Conservation (phyloP, 192 early-diverging fungal genomes). For the Mortierella antarctica region DNA sequence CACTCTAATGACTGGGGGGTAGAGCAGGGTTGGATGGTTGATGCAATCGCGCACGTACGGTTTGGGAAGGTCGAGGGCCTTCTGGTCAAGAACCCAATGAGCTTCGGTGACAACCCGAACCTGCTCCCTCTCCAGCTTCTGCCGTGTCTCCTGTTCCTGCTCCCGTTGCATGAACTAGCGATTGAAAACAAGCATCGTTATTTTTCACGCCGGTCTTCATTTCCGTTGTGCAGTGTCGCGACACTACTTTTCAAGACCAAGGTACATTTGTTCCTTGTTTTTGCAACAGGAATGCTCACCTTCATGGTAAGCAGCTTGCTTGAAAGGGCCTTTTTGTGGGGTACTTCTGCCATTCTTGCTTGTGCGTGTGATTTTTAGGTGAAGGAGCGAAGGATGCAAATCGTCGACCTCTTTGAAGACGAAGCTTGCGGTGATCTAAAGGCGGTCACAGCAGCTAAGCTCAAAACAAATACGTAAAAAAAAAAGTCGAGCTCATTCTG, state of each 20-base stretch:
- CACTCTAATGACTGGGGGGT: too few relatives aligned
- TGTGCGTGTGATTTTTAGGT: neutral
- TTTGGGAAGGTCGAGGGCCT: slow-evolving; percentile 36
- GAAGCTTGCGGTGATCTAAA: too few relatives aligned
- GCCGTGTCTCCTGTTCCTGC: slow-evolving; percentile 36
- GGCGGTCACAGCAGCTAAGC: too few relatives aligned
- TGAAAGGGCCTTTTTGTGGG: slow-evolving; percentile 36
- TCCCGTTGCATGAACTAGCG: slow-evolving; percentile 56
- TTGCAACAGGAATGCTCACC: neutral
- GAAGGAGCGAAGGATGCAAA: neutral
- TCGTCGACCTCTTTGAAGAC: neutral
- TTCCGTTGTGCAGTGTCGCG: neutral
- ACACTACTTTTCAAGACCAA: neutral
- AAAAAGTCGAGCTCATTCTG: too few relatives aligned
- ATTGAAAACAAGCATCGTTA: neutral
- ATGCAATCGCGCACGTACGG: slow-evolving; percentile 26
- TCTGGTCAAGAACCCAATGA: slow-evolving; percentile 44
- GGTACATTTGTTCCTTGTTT: neutral
- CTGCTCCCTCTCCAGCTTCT: slow-evolving; percentile 43
- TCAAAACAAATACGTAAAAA: too few relatives aligned
- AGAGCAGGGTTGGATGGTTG: neutral
- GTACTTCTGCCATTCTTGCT: slow-evolving; percentile 18
- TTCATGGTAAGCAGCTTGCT: slow-evolving; percentile 41
- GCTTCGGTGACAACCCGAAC: slow-evolving; percentile 36
- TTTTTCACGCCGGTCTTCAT: neutral